A percentile compares a stretch with the other conserved stretches of the same genome.
These are phyloP conservation scores for Abelmoschus esculentus DNA, from an alignment of 345 rosid genomes.

Conservation along the genomic window DNA sequence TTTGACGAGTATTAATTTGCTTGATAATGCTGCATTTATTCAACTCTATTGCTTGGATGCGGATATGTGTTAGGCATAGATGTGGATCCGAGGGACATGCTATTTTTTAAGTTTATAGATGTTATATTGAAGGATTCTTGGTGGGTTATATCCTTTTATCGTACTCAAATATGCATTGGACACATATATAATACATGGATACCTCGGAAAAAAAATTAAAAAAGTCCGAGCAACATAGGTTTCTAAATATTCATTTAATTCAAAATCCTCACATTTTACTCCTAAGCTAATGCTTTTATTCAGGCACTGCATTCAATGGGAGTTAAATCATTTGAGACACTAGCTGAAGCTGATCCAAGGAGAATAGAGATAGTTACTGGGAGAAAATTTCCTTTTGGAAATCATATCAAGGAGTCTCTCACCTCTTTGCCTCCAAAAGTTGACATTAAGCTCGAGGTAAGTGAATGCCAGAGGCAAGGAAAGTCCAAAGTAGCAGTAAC, in stretches of 20 bases:
- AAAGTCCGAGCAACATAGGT: background rate
- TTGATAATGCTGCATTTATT: background rate
- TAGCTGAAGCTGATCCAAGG: constrained; percentile 92
- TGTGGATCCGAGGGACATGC: background rate
- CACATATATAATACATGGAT: background rate
- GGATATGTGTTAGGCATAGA: background rate
- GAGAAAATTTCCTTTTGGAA: constrained; percentile 87
- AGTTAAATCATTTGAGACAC: constrained; percentile 70
- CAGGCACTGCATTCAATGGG: constrained; percentile 94
- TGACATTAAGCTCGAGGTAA: constrained; percentile 53
- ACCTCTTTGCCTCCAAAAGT: constrained; percentile 79
- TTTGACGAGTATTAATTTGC: background rate
- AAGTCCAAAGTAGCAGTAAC: constrained; percentile 52
- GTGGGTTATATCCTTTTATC: background rate
- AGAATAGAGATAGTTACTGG: constrained; percentile 92
- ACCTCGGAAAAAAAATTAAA: background rate
- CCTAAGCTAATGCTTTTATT: constrained; percentile 13
- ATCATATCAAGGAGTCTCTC: constrained; percentile 91
- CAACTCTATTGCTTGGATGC: background rate
- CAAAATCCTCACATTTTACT: background rate
- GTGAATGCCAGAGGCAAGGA: constrained; percentile 50
- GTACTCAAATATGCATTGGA: background rate
- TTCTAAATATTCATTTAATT: background rate
- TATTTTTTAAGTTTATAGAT: too few relatives aligned
- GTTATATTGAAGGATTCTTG: background rate